Conservation (phyloP, 345 rosid genomes). For the Brassica cretica region DNA sequence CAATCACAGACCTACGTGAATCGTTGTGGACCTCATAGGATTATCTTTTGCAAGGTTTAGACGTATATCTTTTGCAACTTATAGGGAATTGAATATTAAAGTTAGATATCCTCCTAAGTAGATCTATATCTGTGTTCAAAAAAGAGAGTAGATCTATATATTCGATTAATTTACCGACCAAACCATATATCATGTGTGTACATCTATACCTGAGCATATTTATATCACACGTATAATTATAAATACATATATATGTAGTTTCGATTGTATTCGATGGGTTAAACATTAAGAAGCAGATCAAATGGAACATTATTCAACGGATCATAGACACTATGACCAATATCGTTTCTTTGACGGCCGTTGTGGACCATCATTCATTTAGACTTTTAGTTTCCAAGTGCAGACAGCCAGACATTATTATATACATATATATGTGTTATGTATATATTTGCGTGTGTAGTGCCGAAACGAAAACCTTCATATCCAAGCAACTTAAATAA, state of each 20-base stretch:
- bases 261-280: conserved; percentile 1
- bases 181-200: neutral
- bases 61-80: conserved; percentile 3
- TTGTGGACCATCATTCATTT: conserved; percentile 28
- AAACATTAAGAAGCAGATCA: conserved; percentile 3
- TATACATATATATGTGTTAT: neutral
- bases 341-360: conserved; percentile 34
- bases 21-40: conserved; percentile 18
- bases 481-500: neutral
- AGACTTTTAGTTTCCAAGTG: conserved; percentile 17
- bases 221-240: conserved; percentile 1
- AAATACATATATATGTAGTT: neutral
- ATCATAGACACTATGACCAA: conserved; percentile 35
- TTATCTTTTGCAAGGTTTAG: conserved; percentile 9
- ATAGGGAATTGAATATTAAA: conserved; percentile 1
- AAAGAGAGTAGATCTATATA: neutral
- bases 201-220: neutral
- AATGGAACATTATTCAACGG: conserved; percentile 36
- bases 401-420: neutral
- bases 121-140: neutral
- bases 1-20: conserved; percentile 12
- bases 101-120: conserved; percentile 7
- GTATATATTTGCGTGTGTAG: neutral
- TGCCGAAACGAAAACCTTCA: neutral
- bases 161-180: conserved; percentile 31